Percentiles rank a stretch among this genome's conserved stretches.
These are phyloP conservation scores for Picochlorum sp. DNA, from an alignment of 139 green algal genomes.

Conservation along the genomic window DNA sequence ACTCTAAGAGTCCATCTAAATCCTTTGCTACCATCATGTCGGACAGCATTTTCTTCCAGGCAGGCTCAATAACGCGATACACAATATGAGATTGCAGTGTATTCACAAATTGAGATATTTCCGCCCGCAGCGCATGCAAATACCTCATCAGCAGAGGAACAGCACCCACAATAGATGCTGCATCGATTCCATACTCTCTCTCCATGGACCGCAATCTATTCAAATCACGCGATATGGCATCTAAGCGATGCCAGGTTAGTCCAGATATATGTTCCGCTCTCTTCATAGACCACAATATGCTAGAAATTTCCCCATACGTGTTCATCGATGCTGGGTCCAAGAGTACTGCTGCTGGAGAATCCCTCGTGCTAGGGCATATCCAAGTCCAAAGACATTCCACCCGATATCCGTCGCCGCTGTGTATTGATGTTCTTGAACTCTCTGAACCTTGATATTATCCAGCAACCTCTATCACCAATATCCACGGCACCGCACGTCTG, in stretches of 20 bases:
- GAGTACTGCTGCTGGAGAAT: conserved; percentile 40
- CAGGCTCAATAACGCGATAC: conserved; percentile 73
- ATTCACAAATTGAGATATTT: conserved; percentile 82
- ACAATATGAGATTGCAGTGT: conserved; percentile 93
- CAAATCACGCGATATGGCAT: conserved; percentile 38
- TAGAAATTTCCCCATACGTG: conserved; percentile 69
- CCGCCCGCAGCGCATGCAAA: conserved; percentile 60
- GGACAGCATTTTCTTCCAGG: conserved; percentile 45
- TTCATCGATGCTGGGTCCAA: conserved; percentile 29
- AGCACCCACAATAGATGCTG: conserved; percentile 7
- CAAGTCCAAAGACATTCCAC: conserved; percentile 87
- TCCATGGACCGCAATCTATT: conserved; percentile 10
- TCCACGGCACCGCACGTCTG: conserved; percentile 50
- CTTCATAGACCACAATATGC: conserved; percentile 85
- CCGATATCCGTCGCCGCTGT: conserved; percentile 34
- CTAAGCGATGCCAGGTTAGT: conserved; percentile 61
- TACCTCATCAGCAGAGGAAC: conserved; percentile 38
- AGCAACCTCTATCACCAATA: conserved; percentile 57
- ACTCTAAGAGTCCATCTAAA: conserved; percentile 72
- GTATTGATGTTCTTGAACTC: background rate
- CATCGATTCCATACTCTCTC: conserved; percentile 17
- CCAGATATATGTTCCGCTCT: conserved; percentile 65
- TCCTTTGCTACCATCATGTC: conserved; percentile 41
- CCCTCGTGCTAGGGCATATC: conserved; percentile 56
- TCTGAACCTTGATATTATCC: conserved; percentile 47